Base-by-base conservation (phyloP, 805 yeast species). In the Wickerhamiella qilinensis region DNA sequence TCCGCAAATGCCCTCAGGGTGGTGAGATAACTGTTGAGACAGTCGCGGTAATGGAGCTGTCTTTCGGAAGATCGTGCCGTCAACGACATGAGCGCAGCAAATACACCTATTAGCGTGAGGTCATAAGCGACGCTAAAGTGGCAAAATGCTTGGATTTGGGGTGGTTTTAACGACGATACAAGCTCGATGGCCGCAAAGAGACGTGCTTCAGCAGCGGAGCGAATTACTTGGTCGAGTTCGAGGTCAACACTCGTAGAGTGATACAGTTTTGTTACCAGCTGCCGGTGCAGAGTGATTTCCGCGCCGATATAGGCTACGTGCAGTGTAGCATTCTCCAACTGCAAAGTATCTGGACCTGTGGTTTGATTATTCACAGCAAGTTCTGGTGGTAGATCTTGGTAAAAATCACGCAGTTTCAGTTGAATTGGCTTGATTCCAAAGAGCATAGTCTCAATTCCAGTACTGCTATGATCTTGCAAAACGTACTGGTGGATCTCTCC, bases 101-200 rank as follows among this genome's bases (percentile, higher is more conserved):
- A 86, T 0, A 88, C 73, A 2, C 94, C 95, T 30, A 85, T 82
- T 28, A 82, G 58, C 5, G 93, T 74, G 45, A 86, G 73, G 51
- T 82, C 83, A 12, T 79, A 68, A 0, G 91, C 67, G 0, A 94
- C 71, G 1, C 85, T 73, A 1, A 85, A 72, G 57, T 82, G 91
- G 95, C 95, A 86, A 55, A 84, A 85, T 9, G 93, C 73, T 53
- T 77, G 86, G 35, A 83, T 67, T 51, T 84, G 93, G 47, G 84
- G 94, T 8, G 79, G 77, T 47, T 75, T 77, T 54, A 86, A 64
- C 43, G 74, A 77, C 36, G 77, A 62, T 8, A 82, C 75, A 55
- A 83, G 80, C 38, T 80, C 91, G 43, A 81, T 71, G 1, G 94
- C 82, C 0, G 94, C 94, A 6, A 71, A 59, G 15, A 86, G 63